phyloP scores from a whole-genome alignment of 2,329 filamentous ascomycete species.

The Elsinoe batatas region DNA sequence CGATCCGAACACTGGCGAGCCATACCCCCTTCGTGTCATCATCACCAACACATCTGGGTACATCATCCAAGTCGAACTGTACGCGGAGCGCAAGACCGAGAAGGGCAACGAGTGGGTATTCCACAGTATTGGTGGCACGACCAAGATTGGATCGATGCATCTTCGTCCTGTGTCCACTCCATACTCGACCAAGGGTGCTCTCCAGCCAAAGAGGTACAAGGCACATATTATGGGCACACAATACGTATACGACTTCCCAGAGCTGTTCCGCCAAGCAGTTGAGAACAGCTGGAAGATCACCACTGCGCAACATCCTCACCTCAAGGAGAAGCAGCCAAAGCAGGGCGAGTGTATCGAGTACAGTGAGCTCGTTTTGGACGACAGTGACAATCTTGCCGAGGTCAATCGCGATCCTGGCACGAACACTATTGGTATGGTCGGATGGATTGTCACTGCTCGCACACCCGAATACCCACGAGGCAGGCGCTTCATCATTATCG shows the following conservation, averaged over 20 bases:
- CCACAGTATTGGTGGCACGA: conserved; percentile 92
- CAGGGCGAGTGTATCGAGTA: conserved; percentile 88
- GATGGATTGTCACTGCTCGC: conserved; percentile 88
- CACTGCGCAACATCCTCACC: conserved; percentile 59
- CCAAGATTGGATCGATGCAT: conserved; percentile 92
- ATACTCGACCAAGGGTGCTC: conserved; percentile 95
- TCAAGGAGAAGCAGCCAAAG: conserved; percentile 72
- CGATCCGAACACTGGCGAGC: conserved; percentile 69
- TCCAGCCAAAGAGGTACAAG: conserved; percentile 99
- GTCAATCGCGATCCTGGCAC: conserved; percentile 90
- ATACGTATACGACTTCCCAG: conserved; percentile 99
- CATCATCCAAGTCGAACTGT: conserved; percentile 94
- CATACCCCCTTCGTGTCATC: conserved; percentile 87
- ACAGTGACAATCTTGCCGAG: conserved; percentile 82
- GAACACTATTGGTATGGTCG: conserved; percentile 96
- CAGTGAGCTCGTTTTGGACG: conserved; percentile 89
- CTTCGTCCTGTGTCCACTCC: conserved; percentile 81
- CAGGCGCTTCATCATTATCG: conserved; percentile 86
- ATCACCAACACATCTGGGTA: conserved; percentile 98
- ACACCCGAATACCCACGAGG: conserved; percentile 93
- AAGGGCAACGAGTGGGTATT: conserved; percentile 93
- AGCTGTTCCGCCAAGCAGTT: conserved; percentile 95
- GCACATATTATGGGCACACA: conserved; percentile 98
- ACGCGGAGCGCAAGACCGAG: conserved; percentile 94
- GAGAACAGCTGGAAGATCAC: conserved; percentile 86